Percentiles rank a stretch among this genome's conserved stretches.
These are phyloP conservation scores for Ramalina intermedia DNA, from an alignment of 495 filamentous ascomycete species.

Conservation along the genomic window DNA sequence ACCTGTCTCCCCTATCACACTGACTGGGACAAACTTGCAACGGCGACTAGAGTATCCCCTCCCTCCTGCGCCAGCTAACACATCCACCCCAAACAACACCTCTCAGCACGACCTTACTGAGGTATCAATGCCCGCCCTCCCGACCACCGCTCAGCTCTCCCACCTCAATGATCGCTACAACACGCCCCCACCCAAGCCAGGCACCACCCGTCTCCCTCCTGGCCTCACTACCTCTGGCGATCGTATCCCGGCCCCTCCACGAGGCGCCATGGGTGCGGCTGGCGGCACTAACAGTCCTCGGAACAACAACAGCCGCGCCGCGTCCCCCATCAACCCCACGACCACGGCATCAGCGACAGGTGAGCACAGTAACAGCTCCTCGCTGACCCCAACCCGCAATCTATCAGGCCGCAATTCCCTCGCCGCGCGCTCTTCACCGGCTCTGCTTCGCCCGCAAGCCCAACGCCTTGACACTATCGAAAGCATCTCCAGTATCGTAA, in stretches of 20 bases:
- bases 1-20: constrained; percentile 9
- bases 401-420: constrained; percentile 5
- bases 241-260: constrained; percentile 11
- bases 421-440: constrained; percentile 12
- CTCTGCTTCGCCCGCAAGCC: constrained; percentile 29
- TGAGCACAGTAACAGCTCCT: constrained; percentile 13
- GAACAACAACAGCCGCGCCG: too few relatives aligned
- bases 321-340: constrained; percentile 10
- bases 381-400: constrained; percentile 8
- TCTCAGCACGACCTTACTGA: constrained; percentile 1
- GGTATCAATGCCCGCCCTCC: constrained; percentile 5
- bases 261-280: constrained; percentile 17
- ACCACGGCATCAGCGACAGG: background rate
- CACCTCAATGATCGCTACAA: constrained; percentile 15
- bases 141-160: constrained; percentile 16
- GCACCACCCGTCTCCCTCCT: constrained; percentile 1
- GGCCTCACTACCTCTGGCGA: constrained; percentile 7
- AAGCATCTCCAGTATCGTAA: constrained; percentile 17
- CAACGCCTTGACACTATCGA: constrained; percentile 36
- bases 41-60: constrained; percentile 14
- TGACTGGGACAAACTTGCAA: constrained; percentile 15
- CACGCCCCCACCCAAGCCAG: constrained; percentile 5
- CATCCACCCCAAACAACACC: background rate
- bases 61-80: constrained; percentile 9
- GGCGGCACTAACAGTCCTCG: constrained; percentile 14